A percentile compares a stretch with the other conserved stretches of the same genome.
Conservation (phyloP, 495 filamentous ascomycete genomes). For the Annulohypoxylon moriforme region DNA sequence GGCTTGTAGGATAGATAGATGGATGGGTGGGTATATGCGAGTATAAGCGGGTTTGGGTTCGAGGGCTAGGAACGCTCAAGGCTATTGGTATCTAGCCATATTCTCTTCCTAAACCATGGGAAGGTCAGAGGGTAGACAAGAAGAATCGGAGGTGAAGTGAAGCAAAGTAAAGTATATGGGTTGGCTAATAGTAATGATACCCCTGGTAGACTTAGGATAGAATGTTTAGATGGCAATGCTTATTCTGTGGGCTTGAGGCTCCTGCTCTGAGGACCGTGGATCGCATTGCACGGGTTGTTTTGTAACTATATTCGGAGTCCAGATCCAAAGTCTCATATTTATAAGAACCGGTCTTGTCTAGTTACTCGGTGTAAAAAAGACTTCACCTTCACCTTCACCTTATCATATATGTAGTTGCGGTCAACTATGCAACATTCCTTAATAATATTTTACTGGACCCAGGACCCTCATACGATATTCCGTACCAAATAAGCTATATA, state of each 20-base stretch:
- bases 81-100: background rate
- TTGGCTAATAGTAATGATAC: slow-evolving; percentile 35
- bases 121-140: background rate
- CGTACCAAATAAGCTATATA: background rate
- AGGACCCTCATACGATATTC: background rate
- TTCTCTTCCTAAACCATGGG: background rate
- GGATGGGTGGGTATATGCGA: background rate
- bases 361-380: background rate
- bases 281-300: background rate
- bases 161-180: slow-evolving; percentile 3
- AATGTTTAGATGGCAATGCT: slow-evolving; percentile 13
- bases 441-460: background rate
- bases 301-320: background rate
- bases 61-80: background rate
- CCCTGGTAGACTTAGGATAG: slow-evolving; percentile 33
- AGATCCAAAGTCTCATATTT: background rate
- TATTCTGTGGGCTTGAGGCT: background rate
- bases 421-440: background rate
- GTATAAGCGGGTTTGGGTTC: background rate
- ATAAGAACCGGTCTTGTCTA: background rate
- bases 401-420: background rate
- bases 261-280: background rate
- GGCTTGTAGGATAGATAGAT: background rate
- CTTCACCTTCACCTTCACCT: background rate
- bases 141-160: background rate